Conservation (phyloP, 768 basidiomycete genomes). For the Auricularia cornea region DNA sequence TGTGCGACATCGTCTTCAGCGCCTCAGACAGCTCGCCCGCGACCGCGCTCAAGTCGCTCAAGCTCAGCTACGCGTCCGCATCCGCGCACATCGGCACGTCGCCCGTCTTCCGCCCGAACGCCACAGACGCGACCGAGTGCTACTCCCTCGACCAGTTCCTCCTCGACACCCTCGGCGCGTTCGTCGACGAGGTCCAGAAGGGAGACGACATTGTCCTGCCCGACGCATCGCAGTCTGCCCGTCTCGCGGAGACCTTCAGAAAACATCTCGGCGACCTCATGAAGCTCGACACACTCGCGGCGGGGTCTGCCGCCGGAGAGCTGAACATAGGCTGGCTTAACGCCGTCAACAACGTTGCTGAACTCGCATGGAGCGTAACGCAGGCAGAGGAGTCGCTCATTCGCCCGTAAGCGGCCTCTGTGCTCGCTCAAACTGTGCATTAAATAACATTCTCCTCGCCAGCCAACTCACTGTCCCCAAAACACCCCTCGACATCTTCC, state of each 20-base stretch:
- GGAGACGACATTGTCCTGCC: conserved; percentile 31
- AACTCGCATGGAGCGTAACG: neutral
- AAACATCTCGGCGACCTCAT: conserved; percentile 61
- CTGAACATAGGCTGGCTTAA: conserved; percentile 70
- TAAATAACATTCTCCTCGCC: neutral
- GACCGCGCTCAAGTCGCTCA: conserved; percentile 23
- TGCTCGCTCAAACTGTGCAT: neutral
- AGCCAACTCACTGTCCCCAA: neutral
- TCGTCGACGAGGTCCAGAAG: conserved; percentile 54
- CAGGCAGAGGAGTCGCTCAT: neutral
- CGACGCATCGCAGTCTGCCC: conserved; percentile 45
- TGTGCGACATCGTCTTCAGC: conserved; percentile 62
- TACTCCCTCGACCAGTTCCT: conserved; percentile 56
- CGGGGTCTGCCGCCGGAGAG: conserved; percentile 34
- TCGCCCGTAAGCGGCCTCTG: neutral
- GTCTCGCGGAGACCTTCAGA: conserved; percentile 38
- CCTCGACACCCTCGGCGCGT: conserved; percentile 44
- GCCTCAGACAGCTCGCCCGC: conserved; percentile 21
- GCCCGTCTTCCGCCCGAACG: conserved; percentile 1
- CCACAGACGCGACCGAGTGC: conserved; percentile 10
- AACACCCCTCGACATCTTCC: conserved; percentile 59
- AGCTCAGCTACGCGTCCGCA: conserved; percentile 26
- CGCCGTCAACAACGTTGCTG: conserved; percentile 47
- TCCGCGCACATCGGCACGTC: neutral
- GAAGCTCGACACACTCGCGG: conserved; percentile 60